Base-by-base conservation (phyloP, 1,284 basidiomycete genomes). In the Cryptococcus sp. region DNA sequence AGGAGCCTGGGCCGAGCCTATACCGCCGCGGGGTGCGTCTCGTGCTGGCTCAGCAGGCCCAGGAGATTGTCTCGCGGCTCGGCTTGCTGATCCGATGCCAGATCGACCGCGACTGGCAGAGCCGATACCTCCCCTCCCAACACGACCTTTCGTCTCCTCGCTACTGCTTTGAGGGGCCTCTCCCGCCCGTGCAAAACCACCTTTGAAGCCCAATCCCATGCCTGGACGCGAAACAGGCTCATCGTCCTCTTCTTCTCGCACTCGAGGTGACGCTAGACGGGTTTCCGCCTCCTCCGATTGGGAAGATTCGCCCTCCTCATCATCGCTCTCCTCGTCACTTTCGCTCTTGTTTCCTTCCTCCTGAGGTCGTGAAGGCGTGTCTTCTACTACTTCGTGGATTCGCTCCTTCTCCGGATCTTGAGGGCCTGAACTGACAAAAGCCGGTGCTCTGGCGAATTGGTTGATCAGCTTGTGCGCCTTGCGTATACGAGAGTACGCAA, bases 91-190 rank as follows among this genome's bases (percentile, higher is more conserved):
- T 39, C 58, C 54, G 50, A 58, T 61, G 25, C 59, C 42, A 20
- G 20, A 48, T 50, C 56, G 17, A 25, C 54, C 52, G 42, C 57
- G 53, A 40, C 50, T 54, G 25, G 39, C 27, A 15, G 73, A 69
- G n/a, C 77, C 77, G 20, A 78, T 71, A 17, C 77, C 76, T 16
- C 71, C 71, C 62, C 70, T 45, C 11, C 63, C 61, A 27, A 52
- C 56, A 45, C 4, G 47, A n/a, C 41, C 15, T n/a, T 45, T 47
- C 11, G n/a, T 20, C 0, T 19, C 2, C 22, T 50, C 47, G 5
- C 27, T 30, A 30, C 27, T 30, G 41, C 17, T n/a, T 43, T 5
- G 38, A 27, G 15, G 41, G 20, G 7, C n/a, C 4, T 40, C 45
- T 19, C 52, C 56, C 11, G 45, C 56, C 30, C 49, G n/a, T 2